Evolutionary conservation across 805 yeast species (phyloP).

Genomic region (Yarrowia porcina): DNA sequence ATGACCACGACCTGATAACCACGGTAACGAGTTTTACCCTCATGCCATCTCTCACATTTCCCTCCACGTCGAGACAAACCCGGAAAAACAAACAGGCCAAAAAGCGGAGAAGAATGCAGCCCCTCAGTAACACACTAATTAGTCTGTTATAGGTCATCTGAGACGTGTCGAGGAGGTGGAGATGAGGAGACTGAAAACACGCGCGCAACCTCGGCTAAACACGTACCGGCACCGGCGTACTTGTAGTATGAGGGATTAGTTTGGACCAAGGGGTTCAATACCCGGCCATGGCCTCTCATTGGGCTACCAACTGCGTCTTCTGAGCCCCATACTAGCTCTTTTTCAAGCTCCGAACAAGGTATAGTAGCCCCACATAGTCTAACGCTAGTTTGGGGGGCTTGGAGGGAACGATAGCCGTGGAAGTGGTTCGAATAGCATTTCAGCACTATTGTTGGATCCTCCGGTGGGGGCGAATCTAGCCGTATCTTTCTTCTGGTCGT

Average conservation of each 20-base stretch:
- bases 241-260: no score
- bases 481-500: neutral
- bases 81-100: conserved; percentile 9
- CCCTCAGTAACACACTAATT: neutral
- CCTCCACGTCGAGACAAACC: neutral
- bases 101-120: conserved; percentile 17
- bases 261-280: no score
- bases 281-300: no score
- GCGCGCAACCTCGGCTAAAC: no score
- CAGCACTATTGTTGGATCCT: neutral
- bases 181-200: neutral
- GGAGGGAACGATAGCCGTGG: neutral
- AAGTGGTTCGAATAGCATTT: neutral
- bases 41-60: no score
- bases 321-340: no score
- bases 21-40: no score
- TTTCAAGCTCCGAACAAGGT: neutral
- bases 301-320: no score
- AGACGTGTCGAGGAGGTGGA: neutral
- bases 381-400: neutral
- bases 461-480: neutral
- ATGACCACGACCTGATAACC: no score
- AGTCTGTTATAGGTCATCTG: conserved; percentile 3
- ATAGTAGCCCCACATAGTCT: conserved; percentile 13
- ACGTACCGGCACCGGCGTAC: no score